These are phyloP conservation scores for Ophiostoma sp. DNA, from an alignment of 2,329 filamentous ascomycete species.

Conservation along the genomic window DNA sequence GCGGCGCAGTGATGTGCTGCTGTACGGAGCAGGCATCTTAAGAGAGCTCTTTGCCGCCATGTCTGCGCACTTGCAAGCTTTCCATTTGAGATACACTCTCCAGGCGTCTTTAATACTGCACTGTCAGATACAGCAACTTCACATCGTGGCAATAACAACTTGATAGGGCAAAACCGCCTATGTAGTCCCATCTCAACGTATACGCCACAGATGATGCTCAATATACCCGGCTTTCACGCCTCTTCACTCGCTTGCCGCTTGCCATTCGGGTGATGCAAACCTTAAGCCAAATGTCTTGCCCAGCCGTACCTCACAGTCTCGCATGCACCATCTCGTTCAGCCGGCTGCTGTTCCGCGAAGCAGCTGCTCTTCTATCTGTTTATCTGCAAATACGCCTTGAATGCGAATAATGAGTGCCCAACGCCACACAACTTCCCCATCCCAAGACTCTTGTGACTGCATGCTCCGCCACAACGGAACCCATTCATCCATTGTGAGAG, in stretches of 20 bases:
- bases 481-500: not conserved
- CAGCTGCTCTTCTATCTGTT: not conserved
- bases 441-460: not conserved
- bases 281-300: not conserved
- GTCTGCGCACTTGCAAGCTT: not conserved
- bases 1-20: not conserved
- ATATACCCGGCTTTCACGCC: not conserved
- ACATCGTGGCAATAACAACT: too few relatives aligned
- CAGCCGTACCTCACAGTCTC: not conserved
- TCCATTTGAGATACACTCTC: too few relatives aligned
- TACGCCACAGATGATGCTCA: not conserved
- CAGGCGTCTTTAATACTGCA: too few relatives aligned
- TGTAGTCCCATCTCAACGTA: not conserved
- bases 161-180: not conserved
- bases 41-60: not conserved
- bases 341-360: not conserved
- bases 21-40: not conserved
- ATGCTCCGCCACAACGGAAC: slow-evolving; percentile 9
- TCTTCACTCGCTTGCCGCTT: not conserved
- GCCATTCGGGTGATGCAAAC: not conserved
- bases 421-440: not conserved
- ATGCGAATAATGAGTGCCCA: not conserved
- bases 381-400: not conserved
- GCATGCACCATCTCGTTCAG: not conserved
- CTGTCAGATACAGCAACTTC: too few relatives aligned